Evolutionary conservation across 1,139 yeast genomes (phyloP), one percentile per base, ranked within the genome.

Genomic region (Magnusiomyces suaveolens): DNA sequence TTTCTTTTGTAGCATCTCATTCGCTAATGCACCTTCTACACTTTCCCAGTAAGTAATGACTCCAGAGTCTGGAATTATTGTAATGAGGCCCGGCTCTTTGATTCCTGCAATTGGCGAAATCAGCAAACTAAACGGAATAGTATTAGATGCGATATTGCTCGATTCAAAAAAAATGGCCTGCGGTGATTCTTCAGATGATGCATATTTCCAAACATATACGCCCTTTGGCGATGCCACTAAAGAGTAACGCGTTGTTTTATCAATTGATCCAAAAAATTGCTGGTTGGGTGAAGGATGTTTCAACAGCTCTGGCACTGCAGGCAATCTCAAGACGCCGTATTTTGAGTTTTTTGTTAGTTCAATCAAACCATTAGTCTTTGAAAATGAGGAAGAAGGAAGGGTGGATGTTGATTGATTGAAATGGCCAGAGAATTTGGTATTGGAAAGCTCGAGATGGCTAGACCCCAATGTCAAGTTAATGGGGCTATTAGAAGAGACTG

Each of bases 181-280:
- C 0, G 94, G 88, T 2, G 77, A 71, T 26, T 73, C 68, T 58
- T 83, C 86, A 10, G 79, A 75, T 0, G 88, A 78, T 54, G 75
- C 72, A 64, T 83, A 85, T 54, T 80, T 75, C 92, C 95, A 89
- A 3, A 84, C 84, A 63, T 79, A 77, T 38, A 84, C 75, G 46
- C 80, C 72, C 16, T 74, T 69, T 29, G 71, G 73, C 23, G 81
- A 75, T 2, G 81, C 72, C 8, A 79, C 75, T 36, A 84, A 71
- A 0, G 87, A 82, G 64, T 77, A 80, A 43, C 75, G 73, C 1
- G 87, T 77, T 10, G 61, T 62, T 41, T 77, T 72, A 65, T 83
- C 88, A 3, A 83, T 67, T 55, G 73, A 72, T 0, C 85, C 90
- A 52, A 72, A 52, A 2, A n/a, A 4, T n/a, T 47, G 18, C 23